Percentiles rank a stretch among this genome's conserved stretches.
These are phyloP conservation scores for Neoconidiobolus thromboides DNA, from an alignment of 371 early-diverging fungal genomes.

Conservation along the genomic window DNA sequence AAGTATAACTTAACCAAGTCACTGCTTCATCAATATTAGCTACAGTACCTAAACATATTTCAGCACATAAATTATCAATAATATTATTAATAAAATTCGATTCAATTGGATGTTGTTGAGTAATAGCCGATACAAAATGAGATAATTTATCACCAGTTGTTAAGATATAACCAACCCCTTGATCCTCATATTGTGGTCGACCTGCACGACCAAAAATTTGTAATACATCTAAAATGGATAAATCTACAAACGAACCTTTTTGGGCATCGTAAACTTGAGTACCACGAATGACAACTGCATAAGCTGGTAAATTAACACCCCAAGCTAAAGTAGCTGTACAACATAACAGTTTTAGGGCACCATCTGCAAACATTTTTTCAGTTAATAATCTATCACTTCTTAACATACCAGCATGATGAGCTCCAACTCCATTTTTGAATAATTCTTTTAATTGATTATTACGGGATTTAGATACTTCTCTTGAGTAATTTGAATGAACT, in stretches of 20 bases:
- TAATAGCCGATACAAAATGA: conserved; percentile 89
- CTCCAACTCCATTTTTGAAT: conserved; percentile 66
- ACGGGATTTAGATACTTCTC: conserved; percentile 34
- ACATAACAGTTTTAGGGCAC: conserved; percentile 78
- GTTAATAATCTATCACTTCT: conserved; percentile 72
- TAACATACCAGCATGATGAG: conserved; percentile 98
- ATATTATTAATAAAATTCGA: conserved; percentile 69
- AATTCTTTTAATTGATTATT: conserved; percentile 78
- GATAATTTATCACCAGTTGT: conserved; percentile 80
- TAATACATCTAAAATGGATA: conserved; percentile 87
- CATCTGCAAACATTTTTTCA: conserved; percentile 83
- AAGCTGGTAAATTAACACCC: conserved; percentile 99
- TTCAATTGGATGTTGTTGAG: conserved; percentile 94
- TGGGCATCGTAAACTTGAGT: conserved; percentile 92
- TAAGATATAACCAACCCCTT: conserved; percentile 78
- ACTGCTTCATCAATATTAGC: conserved; percentile 85
- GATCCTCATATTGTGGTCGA: conserved; percentile 83
- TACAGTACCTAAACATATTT: conserved; percentile 89
- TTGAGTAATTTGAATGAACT: conserved; percentile 12
- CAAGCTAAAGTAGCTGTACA: conserved; percentile 99
- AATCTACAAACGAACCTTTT: conserved; percentile 78
- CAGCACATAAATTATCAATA: conserved; percentile 91
- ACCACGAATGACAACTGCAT: conserved; percentile 97
- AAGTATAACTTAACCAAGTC: conserved; percentile 95
- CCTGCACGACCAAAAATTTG: conserved; percentile 99